These are phyloP conservation scores for Quercus variabilis DNA, from an alignment of 306 rosid species.

Conservation along the genomic window DNA sequence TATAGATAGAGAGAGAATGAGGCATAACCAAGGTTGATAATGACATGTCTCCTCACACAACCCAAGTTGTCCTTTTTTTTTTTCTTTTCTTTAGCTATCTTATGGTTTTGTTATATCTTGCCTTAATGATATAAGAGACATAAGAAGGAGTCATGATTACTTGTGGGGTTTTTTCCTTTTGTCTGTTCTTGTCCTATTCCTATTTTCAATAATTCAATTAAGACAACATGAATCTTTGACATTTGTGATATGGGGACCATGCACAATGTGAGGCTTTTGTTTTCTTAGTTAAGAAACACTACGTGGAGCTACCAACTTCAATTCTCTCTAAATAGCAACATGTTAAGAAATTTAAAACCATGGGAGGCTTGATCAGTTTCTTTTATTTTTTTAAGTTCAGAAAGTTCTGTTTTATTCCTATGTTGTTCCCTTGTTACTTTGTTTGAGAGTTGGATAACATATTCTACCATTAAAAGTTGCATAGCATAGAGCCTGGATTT, in stretches of 20 bases:
- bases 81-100: not conserved
- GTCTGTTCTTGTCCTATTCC: conserved; percentile 34
- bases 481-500: not conserved
- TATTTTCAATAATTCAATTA: conserved; percentile 1
- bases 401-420: not conserved
- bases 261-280: not conserved
- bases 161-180: conserved; percentile 33
- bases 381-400: too few species aligned
- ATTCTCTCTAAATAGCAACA: too few species aligned
- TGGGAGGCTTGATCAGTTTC: too few species aligned
- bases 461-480: not conserved
- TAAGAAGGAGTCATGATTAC: conserved; percentile 33
- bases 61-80: conserved; percentile 33
- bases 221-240: not conserved
- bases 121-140: conserved; percentile 27
- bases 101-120: not conserved
- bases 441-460: not conserved
- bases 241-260: not conserved
- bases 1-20: not conserved
- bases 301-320: too few species aligned
- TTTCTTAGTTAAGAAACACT: too few species aligned
- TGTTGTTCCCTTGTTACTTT: not conserved
- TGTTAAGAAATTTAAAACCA: too few species aligned
- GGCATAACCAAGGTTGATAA: conserved; percentile 31
- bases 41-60: conserved; percentile 45